These are phyloP conservation scores for Talaromyces marneffei DNA, from an alignment of 2,329 filamentous ascomycete species.

Conservation along the genomic window DNA sequence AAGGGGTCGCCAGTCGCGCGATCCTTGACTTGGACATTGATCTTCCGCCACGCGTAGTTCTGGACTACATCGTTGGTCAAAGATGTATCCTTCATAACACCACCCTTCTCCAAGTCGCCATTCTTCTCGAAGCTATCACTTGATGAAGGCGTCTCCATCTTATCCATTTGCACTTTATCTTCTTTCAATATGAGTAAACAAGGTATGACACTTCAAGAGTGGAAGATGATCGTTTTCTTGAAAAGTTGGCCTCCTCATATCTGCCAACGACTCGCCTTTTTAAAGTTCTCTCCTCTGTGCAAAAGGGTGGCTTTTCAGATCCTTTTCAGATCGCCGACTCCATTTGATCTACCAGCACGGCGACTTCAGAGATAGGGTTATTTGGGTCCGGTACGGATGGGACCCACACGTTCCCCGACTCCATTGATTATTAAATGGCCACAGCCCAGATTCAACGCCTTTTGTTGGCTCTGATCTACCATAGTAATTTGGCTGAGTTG, in stretches of 20 bases:
- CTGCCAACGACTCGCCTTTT: neutral
- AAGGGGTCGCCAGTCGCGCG: slow-evolving; percentile 43
- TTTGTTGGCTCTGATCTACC: neutral
- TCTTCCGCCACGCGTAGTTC: slow-evolving; percentile 59
- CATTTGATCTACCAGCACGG: neutral
- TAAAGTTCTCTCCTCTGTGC: neutral
- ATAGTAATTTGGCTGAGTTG: neutral
- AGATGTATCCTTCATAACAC: neutral
- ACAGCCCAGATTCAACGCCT: neutral
- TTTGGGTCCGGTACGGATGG: neutral
- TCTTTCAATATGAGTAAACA: neutral
- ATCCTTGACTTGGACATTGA: slow-evolving; percentile 69
- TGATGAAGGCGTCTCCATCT: neutral
- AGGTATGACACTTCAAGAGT: neutral
- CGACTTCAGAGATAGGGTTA: neutral
- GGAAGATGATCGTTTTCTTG: neutral
- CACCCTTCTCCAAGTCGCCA: neutral
- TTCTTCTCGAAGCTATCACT: neutral
- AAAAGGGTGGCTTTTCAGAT: neutral
- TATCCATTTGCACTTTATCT: neutral
- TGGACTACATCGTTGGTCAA: slow-evolving; percentile 38
- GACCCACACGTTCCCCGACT: neutral
- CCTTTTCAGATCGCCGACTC: neutral
- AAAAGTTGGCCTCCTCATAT: neutral
- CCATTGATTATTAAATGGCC: neutral